These are phyloP conservation scores for Pseudonitzschia multiseries DNA, from an alignment of 108 stramenopile genomes.

Conservation along the genomic window DNA sequence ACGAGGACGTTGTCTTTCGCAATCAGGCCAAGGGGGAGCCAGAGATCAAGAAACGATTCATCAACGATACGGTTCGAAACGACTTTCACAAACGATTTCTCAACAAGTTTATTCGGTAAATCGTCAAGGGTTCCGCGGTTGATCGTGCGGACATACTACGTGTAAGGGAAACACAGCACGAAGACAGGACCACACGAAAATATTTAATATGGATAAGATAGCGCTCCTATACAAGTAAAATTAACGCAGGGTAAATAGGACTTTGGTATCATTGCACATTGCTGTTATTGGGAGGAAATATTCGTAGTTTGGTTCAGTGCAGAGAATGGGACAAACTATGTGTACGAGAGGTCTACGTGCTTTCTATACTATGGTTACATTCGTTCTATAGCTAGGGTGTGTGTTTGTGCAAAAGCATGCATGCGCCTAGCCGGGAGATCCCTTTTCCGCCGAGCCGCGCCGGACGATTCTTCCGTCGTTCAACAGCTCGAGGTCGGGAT, in stretches of 20 bases:
- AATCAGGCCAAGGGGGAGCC: conserved; percentile 93
- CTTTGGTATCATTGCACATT: background rate
- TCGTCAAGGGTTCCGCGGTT: too few species aligned
- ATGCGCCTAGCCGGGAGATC: too few species aligned
- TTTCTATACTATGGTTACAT: background rate
- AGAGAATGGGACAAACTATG: too few species aligned
- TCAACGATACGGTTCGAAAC: conserved; percentile 96
- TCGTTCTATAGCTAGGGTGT: background rate
- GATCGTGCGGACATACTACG: background rate
- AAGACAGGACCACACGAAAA: too few species aligned
- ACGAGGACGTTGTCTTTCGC: conserved; percentile 97
- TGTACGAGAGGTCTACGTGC: too few species aligned
- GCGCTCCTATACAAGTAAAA: background rate
- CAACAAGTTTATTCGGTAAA: conserved; percentile 91
- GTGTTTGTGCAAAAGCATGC: too few species aligned
- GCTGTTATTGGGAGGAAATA: background rate
- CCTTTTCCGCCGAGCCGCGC: background rate
- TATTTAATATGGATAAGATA: background rate
- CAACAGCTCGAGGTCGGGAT: conserved; percentile 50
- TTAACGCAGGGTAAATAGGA: background rate
- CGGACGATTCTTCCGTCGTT: conserved; percentile 37
- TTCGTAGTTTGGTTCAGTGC: background rate
- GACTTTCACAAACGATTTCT: conserved; percentile 96
- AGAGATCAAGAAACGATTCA: conserved; percentile 88
- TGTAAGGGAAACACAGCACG: too few species aligned